Conservation (phyloP, 2,329 filamentous ascomycete species). For the Drechslerella coelobrocha region DNA sequence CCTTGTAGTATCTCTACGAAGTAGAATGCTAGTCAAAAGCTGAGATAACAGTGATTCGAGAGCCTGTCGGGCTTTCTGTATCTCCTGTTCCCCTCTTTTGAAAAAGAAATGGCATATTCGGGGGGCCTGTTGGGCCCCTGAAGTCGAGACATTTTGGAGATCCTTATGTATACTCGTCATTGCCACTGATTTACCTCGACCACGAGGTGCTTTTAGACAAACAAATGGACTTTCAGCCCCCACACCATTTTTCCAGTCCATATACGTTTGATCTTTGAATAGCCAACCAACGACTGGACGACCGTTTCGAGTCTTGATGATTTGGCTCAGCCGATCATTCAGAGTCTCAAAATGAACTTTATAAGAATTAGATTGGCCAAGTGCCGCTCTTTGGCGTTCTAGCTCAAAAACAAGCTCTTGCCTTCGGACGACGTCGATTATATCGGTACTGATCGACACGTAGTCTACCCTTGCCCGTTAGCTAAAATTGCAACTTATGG, state of each 20-base stretch:
- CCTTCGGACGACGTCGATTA: slow-evolving; percentile 18
- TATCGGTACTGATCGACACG: slow-evolving; percentile 3
- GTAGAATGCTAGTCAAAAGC: slow-evolving; percentile 13
- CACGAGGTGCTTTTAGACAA: slow-evolving; percentile 25
- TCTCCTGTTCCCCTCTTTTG: slow-evolving; percentile 45
- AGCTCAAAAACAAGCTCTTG: slow-evolving; percentile 19
- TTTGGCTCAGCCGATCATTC: slow-evolving; percentile 17
- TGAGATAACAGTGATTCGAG: slow-evolving; percentile 25
- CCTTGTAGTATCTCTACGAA: slow-evolving; percentile 1
- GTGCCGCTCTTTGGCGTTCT: slow-evolving; percentile 9
- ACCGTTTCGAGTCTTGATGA: slow-evolving; percentile 14
- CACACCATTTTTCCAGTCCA: slow-evolving; percentile 15
- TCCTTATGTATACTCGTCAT: slow-evolving; percentile 24
- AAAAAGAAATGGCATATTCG: slow-evolving; percentile 40
- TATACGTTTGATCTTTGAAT: slow-evolving; percentile 20
- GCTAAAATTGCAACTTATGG: background rate
- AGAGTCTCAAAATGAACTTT: slow-evolving; percentile 14
- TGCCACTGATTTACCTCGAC: slow-evolving; percentile 34
- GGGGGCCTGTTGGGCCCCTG: background rate
- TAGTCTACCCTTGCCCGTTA: slow-evolving; percentile 22
- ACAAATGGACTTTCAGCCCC: slow-evolving; percentile 5
- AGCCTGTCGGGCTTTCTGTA: slow-evolving; percentile 18
- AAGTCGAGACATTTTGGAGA: background rate
- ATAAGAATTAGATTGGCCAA: slow-evolving; percentile 6
- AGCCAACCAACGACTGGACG: slow-evolving; percentile 12